Conservation (phyloP, 164 flowering plant genomes). For the Brasenia schreberi region DNA sequence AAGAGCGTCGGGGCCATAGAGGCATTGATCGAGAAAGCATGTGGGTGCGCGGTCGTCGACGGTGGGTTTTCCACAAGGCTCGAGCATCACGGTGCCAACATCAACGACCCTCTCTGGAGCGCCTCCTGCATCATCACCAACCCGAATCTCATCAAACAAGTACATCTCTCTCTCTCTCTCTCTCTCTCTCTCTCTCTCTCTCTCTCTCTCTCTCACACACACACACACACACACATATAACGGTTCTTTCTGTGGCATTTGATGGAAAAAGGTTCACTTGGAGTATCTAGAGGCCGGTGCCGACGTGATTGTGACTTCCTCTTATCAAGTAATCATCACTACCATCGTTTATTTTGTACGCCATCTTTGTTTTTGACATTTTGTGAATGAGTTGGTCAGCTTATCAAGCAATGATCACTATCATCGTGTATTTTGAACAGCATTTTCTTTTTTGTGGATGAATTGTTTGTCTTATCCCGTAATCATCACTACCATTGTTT, state of each 20-base stretch:
- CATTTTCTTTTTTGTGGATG: background rate
- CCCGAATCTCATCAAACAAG: slow-evolving; percentile 58
- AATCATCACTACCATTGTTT: too few species aligned
- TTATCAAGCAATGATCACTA: too few species aligned
- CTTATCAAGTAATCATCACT: slow-evolving; percentile 6
- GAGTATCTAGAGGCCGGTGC: slow-evolving; percentile 15
- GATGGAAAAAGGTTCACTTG: slow-evolving; percentile 12
- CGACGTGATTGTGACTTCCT: slow-evolving; percentile 10
- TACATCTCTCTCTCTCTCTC: slow-evolving; percentile 6
- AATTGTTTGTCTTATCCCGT: background rate
- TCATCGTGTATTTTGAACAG: background rate
- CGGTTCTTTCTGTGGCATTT: background rate
- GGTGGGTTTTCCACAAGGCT: slow-evolving; percentile 94
- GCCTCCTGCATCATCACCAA: slow-evolving; percentile 62
- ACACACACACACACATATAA: too few species aligned
- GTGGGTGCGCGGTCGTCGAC: slow-evolving; percentile 79
- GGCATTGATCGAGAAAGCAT: slow-evolving; percentile 50
- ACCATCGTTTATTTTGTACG: background rate
- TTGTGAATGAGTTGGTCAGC: background rate
- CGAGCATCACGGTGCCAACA: slow-evolving; percentile 63
- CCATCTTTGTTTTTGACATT: background rate
- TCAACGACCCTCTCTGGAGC: slow-evolving; percentile 87
- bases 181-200: slow-evolving; percentile 2
- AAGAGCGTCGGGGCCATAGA: slow-evolving; percentile 22
- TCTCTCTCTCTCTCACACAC: background rate